These are phyloP conservation scores for Talaromyces nanjingensis DNA, from an alignment of 495 filamentous ascomycete species.

Conservation along the genomic window DNA sequence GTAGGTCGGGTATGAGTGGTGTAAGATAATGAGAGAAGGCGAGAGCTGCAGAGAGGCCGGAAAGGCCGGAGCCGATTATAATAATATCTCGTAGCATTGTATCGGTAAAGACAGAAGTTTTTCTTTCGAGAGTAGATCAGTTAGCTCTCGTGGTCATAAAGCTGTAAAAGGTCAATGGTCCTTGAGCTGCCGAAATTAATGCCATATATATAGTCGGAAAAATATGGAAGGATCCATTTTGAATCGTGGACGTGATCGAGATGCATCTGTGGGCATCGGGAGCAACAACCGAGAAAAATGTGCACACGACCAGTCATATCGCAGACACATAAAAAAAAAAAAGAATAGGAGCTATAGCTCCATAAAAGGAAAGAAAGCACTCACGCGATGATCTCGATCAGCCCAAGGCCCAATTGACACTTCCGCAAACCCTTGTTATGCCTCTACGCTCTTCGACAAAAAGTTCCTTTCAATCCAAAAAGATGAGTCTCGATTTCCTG, in stretches of 20 bases:
- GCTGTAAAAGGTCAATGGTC: not conserved
- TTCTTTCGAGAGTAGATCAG: not conserved
- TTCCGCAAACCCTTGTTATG: not conserved
- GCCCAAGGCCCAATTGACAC: not conserved
- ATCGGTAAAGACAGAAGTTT: not conserved
- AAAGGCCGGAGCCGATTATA: constrained; percentile 52
- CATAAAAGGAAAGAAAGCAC: not conserved
- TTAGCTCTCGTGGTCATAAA: not conserved
- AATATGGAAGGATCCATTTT: not conserved
- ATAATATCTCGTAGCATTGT: constrained; percentile 27
- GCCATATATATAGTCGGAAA: not conserved
- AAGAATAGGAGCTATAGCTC: not conserved
- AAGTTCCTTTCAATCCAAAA: not conserved
- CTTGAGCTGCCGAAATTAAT: not conserved
- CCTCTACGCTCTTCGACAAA: not conserved
- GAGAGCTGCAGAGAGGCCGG: constrained; percentile 48
- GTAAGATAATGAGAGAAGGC: constrained; percentile 41
- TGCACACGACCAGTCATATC: not conserved
- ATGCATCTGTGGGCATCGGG: not conserved
- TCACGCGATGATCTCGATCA: not conserved
- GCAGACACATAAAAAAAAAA: not conserved
- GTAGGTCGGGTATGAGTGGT: constrained; percentile 34
- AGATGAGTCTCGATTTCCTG: not conserved
- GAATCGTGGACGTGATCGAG: not conserved
- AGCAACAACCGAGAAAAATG: not conserved